Evolutionary conservation across 495 filamentous ascomycete genomes (phyloP).

Genomic region (Penicillium egyptiacum): DNA sequence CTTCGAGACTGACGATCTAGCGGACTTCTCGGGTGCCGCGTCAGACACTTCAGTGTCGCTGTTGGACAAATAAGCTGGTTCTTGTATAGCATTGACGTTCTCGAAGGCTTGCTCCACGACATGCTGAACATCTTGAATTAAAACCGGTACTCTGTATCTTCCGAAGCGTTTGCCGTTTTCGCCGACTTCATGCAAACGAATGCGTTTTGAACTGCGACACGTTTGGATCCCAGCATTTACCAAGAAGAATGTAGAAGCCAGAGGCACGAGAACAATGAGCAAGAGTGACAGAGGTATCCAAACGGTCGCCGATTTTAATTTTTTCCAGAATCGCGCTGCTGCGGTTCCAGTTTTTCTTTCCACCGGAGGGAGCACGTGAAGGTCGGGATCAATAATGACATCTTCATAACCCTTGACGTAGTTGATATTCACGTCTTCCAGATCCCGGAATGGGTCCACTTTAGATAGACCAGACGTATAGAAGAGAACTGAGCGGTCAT

Average conservation of each 20-base stretch:
- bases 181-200: conserved; percentile 72
- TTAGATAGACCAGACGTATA: conserved; percentile 78
- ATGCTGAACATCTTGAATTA: conserved; percentile 68
- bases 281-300: conserved; percentile 59
- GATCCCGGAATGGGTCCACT: conserved; percentile 69
- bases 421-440: conserved; percentile 64
- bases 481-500: conserved; percentile 76
- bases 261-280: conserved; percentile 63
- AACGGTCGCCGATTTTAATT: conserved; percentile 32
- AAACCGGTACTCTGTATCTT: conserved; percentile 72
- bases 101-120: conserved; percentile 75
- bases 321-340: conserved; percentile 27
- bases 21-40: conserved; percentile 1
- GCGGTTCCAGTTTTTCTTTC: conserved; percentile 37
- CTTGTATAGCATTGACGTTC: conserved; percentile 61
- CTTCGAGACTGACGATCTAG: background rate
- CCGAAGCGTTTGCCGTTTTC: conserved; percentile 61
- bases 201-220: conserved; percentile 66
- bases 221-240: conserved; percentile 75
- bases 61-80: conserved; percentile 58
- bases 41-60: conserved; percentile 33
- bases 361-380: conserved; percentile 54
- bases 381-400: conserved; percentile 69
- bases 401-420: conserved; percentile 72
- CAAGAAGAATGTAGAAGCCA: conserved; percentile 68